phyloP scores from a whole-genome alignment of 2,329 filamentous ascomycete genomes.

The Diaporthe longicolla region DNA sequence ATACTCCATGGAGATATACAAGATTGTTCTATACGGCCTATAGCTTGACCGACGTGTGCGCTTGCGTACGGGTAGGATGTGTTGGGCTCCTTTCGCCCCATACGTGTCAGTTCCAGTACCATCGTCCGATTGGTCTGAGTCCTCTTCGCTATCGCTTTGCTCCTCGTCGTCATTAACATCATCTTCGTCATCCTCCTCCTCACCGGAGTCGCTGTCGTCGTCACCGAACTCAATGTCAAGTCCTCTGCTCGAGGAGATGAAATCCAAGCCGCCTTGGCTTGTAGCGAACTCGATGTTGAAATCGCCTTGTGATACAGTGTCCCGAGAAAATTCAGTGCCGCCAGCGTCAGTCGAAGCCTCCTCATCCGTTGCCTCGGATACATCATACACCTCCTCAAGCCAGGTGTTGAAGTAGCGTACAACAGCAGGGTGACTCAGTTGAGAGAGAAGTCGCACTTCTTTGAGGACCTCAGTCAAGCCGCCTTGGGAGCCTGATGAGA shows the following conservation, averaged over 20 bases:
- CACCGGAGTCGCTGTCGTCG: slow-evolving; percentile 74
- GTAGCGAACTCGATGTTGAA: slow-evolving; percentile 72
- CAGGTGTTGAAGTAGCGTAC: slow-evolving; percentile 97
- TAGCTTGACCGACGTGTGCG: slow-evolving; percentile 54
- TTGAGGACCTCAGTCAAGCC: slow-evolving; percentile 87
- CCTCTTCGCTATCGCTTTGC: slow-evolving; percentile 61
- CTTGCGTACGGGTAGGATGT: slow-evolving; percentile 43
- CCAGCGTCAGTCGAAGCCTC: slow-evolving; percentile 66
- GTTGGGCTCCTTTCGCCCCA: not conserved
- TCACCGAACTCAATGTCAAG: slow-evolving; percentile 85
- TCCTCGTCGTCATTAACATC: slow-evolving; percentile 55
- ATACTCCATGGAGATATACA: slow-evolving; percentile 99
- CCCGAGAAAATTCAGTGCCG: slow-evolving; percentile 54
- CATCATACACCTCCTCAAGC: slow-evolving; percentile 80
- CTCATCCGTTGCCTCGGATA: slow-evolving; percentile 65
- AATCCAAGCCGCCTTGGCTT: slow-evolving; percentile 88
- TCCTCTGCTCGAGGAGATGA: slow-evolving; percentile 88
- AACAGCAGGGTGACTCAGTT: slow-evolving; percentile 87
- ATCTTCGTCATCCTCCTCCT: slow-evolving; percentile 63
- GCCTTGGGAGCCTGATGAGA: slow-evolving; percentile 83
- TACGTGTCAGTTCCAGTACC: slow-evolving; percentile 52
- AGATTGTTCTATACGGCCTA: slow-evolving; percentile 75
- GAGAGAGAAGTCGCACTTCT: slow-evolving; percentile 90
- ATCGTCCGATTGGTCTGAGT: slow-evolving; percentile 54
- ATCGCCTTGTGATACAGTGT: slow-evolving; percentile 55